These are phyloP conservation scores for Cryptomeria japonica DNA, from an alignment of 75 land plant genomes.

Conservation along the genomic window DNA sequence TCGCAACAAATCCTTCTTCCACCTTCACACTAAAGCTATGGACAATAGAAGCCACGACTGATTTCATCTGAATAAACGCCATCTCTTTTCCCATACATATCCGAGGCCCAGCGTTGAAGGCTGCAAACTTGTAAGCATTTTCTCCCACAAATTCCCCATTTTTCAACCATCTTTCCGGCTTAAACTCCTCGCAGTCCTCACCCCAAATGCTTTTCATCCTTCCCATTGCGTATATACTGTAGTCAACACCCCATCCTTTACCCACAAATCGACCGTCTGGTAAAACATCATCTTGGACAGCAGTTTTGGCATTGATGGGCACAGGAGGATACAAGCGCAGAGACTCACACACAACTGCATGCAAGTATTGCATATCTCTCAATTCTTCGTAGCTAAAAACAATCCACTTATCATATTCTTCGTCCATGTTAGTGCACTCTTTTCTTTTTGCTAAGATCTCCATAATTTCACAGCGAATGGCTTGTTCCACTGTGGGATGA, in stretches of 20 bases:
- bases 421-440: not conserved
- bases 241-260: slow-evolving; percentile 32
- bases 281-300: slow-evolving; percentile 27
- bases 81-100: slow-evolving; percentile 64
- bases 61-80: slow-evolving; percentile 48
- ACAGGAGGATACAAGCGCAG: not conserved
- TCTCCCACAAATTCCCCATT: slow-evolving; percentile 24
- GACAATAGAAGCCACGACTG: slow-evolving; percentile 36
- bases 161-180: slow-evolving; percentile 70
- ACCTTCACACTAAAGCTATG: slow-evolving; percentile 24
- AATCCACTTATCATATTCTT: not conserved
- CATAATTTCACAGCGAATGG: slow-evolving; percentile 17
- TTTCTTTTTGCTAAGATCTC: slow-evolving; percentile 7
- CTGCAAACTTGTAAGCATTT: slow-evolving; percentile 40
- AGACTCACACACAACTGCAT: slow-evolving; percentile 13
- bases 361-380: slow-evolving; percentile 17
- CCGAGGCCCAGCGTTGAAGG: slow-evolving; percentile 64
- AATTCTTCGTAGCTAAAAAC: slow-evolving; percentile 21
- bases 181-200: slow-evolving; percentile 37
- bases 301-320: slow-evolving; percentile 8
- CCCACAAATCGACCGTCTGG: slow-evolving; percentile 44
- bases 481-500: slow-evolving; percentile 25
- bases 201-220: slow-evolving; percentile 45
- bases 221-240: slow-evolving; percentile 45
- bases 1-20: slow-evolving; percentile 18